Evolutionary conservation across 139 green algal genomes (phyloP).

Genomic region (Chloropicon primus): DNA sequence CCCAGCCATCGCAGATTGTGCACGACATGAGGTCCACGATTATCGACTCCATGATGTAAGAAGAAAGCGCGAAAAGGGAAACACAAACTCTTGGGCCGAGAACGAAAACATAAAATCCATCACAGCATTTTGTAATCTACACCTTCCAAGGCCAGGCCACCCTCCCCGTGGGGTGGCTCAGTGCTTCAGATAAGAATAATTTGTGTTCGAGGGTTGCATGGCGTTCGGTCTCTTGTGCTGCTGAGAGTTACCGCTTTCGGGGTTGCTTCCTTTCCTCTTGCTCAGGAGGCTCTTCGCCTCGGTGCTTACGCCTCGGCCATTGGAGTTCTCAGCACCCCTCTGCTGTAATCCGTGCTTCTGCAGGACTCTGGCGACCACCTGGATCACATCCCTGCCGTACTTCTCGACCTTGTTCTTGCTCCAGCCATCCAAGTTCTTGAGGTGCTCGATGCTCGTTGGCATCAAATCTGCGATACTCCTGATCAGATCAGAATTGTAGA

Average conservation of each 20-base stretch:
- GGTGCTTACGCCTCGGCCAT: background rate
- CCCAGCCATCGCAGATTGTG: constrained; percentile 67
- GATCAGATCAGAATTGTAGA: background rate
- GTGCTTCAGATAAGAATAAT: too few relatives aligned
- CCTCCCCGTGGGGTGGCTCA: background rate
- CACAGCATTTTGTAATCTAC: background rate
- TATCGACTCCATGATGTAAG: constrained; percentile 81
- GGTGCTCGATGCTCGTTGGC: background rate
- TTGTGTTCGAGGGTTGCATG: too few relatives aligned
- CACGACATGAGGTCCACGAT: constrained; percentile 76
- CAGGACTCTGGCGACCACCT: background rate
- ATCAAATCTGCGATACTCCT: background rate
- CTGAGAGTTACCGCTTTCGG: background rate
- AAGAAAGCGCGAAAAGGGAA: too few relatives aligned
- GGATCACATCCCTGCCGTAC: background rate
- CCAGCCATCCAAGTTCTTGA: background rate
- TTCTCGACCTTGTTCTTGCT: background rate
- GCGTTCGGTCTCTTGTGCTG: too few relatives aligned
- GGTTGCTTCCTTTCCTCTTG: background rate
- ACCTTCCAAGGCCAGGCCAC: background rate
- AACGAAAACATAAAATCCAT: too few relatives aligned
- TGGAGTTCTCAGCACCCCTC: too few relatives aligned
- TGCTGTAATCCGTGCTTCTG: background rate
- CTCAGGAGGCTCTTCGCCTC: background rate
- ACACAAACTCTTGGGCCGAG: too few relatives aligned